phyloP scores from a whole-genome alignment of 1,284 basidiomycete species.

The Microbotryum lychnidis-dioicae region DNA sequence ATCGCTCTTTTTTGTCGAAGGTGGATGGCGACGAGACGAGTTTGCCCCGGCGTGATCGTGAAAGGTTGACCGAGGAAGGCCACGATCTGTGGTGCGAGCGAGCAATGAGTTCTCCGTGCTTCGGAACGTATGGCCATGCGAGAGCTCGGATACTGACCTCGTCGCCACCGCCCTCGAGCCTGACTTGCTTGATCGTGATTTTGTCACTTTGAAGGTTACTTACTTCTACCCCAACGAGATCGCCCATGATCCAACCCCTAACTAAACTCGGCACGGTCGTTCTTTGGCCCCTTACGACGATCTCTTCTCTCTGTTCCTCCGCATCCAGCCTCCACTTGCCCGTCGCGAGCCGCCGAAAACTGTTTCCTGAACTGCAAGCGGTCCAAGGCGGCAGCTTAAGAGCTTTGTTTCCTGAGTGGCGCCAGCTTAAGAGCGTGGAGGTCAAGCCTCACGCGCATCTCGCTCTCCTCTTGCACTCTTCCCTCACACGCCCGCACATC shows the following conservation, averaged over 20 bases:
- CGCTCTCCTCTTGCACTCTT: neutral
- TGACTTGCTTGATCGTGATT: slow-evolving; percentile 50
- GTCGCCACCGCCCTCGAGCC: slow-evolving; percentile 45
- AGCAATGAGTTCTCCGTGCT: slow-evolving; percentile 54
- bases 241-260: slow-evolving; percentile 5
- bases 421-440: too few species aligned
- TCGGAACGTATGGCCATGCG: too few species aligned
- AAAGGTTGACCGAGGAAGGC: slow-evolving; percentile 40
- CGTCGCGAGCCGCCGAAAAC: neutral
- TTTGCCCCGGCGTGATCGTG: slow-evolving; percentile 55
- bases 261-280: neutral
- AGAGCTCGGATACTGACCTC: too few species aligned
- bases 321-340: neutral
- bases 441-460: neutral
- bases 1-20: slow-evolving; percentile 42
- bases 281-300: neutral
- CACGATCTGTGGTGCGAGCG: slow-evolving; percentile 51
- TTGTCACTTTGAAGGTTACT: slow-evolving; percentile 33
- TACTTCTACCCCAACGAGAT: neutral
- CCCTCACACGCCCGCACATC: neutral
- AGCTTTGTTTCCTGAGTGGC: too few species aligned
- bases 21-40: slow-evolving; percentile 50
- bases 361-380: too few species aligned
- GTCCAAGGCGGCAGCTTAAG: too few species aligned
- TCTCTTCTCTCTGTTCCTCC: neutral